phyloP scores from a whole-genome alignment of 768 basidiomycete genomes.

The Rhizopogon vesiculosus region DNA sequence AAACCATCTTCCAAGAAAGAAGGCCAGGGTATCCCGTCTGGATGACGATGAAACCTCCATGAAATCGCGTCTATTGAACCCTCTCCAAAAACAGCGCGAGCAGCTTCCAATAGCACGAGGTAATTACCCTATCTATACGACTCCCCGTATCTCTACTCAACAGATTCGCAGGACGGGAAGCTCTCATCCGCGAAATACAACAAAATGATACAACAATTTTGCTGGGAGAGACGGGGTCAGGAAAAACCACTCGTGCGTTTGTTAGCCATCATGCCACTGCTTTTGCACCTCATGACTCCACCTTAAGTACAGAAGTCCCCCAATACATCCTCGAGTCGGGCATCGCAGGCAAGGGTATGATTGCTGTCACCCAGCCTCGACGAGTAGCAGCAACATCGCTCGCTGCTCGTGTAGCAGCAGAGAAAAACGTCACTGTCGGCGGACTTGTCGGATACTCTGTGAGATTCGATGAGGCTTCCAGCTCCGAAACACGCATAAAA shows the following conservation, averaged over 20 bases:
- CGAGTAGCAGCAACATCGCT: constrained; percentile 93
- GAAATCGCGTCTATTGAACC: constrained; percentile 5
- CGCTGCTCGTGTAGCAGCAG: constrained; percentile 84
- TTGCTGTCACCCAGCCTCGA: constrained; percentile 94
- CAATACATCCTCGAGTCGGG: constrained; percentile 90
- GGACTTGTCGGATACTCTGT: constrained; percentile 88
- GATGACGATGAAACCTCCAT: constrained; percentile 14
- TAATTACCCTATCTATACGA: constrained; percentile 24
- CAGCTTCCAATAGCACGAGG: constrained; percentile 80
- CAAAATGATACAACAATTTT: constrained; percentile 84
- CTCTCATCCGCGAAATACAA: constrained; percentile 65
- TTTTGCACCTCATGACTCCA: constrained; percentile 1
- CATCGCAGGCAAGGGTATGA: constrained; percentile 62
- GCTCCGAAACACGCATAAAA: constrained; percentile 79
- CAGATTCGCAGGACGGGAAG: constrained; percentile 56
- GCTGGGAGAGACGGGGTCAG: constrained; percentile 95
- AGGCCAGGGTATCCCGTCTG: constrained; percentile 14
- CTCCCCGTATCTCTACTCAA: not conserved
- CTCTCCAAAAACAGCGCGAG: constrained; percentile 59
- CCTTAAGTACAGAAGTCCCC: constrained; percentile 74
- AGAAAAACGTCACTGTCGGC: constrained; percentile 73
- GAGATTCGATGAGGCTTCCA: constrained; percentile 84
- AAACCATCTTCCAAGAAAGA: constrained; percentile 20
- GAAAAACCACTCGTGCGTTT: constrained; percentile 93
- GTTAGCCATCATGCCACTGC: not conserved